Evolutionary conservation across 1,139 yeast species (phyloP), one percentile per base, ranked within the genome.

Genomic region (Citeromyces hawaiiensis): DNA sequence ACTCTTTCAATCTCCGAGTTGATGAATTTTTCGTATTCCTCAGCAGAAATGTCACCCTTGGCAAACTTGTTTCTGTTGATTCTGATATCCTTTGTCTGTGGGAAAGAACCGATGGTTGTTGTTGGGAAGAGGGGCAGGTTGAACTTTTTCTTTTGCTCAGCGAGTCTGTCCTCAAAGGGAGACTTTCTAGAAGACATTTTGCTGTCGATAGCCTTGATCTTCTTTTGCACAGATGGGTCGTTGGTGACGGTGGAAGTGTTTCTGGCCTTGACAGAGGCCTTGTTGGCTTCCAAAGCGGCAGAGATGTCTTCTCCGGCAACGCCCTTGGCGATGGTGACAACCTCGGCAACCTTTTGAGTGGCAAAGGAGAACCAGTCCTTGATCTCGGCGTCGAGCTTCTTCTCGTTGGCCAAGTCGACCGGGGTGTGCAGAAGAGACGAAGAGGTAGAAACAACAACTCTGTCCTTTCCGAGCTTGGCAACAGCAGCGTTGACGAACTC

Each of bases 31-130:
- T 91, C 96, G 72, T 91, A 91, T 66, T 87, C 88, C 68, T 83
- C 94, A 62, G 87, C 82, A 59, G 96, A 66, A 60, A 91, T 80
- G 60, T 83, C 82, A 66, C 98, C 98, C 81, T 91, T 91, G 67
- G 82, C 74, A 70, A 83, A 87, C 74, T 91, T 91, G 81, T 88
- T 87, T 78, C 98, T 88, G 83, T 83, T 83, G 66, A 88, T 67
- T 77, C 98, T 86, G 68, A 91, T 91, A 64, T 91, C 98, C 76
- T 86, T 86, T 64, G 98, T 91, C 76, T 91, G 98, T 57, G 98
- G 98, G 97, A 91, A 91, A 51, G 98, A 91, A 68, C 98, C 98
- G 66, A 91, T 91, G 57, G 98, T 91, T 64, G 98, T 91, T 62
- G 98, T 91, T 69, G 98, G 98, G 95, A 91, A 91, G 61, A 85